Evolutionary conservation across 306 rosid species (phyloP), one percentile per base, ranked within the genome.

Genomic region (Cicer chorassanicum): DNA sequence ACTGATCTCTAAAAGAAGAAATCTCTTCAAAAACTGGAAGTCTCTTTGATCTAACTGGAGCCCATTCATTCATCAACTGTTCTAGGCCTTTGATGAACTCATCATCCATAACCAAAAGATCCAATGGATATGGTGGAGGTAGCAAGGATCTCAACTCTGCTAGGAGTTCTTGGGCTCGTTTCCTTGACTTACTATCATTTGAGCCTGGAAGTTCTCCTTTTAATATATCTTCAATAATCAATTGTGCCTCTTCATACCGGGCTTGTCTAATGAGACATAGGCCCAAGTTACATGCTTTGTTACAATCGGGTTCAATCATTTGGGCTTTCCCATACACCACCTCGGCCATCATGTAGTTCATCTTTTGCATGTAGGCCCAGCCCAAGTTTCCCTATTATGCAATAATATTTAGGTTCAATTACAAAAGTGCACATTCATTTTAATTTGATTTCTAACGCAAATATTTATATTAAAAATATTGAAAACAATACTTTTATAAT

Each of bases 1-100:
- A 70, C 53, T 91, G 98, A 78, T 91, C 89, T 80, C 96, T 86
- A 66, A 84, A 86, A 10, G 97, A 71, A 71, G 96, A 89, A 56
- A 93, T 93, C 82, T 93, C 97, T 81, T 93, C 98, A 81, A 93
- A 93, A 68, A 93, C 86, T 12, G 98, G 97, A 70, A 93, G 94
- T 82, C 98, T 88, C 87, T 85, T 89, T 21, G 97, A 86, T 75
- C 96, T 84, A 64, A 86, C 29, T 40, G 94, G 90, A 18, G 84
- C 76, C 96, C 96, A 86, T 54, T 86, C 82, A 75, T 78, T 86
- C 86, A 88, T 66, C 81, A 88, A 66, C 46, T 85, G 89, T 49
- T 91, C 98, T 19, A 91, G 82, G 59, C 93, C 98, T 78, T 91
- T 89, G 5, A 89, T 75, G 16, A 86, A 83, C 63, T 85, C 96